Conservation (phyloP, 257 asterid species). For the Mitragyna speciosa region DNA sequence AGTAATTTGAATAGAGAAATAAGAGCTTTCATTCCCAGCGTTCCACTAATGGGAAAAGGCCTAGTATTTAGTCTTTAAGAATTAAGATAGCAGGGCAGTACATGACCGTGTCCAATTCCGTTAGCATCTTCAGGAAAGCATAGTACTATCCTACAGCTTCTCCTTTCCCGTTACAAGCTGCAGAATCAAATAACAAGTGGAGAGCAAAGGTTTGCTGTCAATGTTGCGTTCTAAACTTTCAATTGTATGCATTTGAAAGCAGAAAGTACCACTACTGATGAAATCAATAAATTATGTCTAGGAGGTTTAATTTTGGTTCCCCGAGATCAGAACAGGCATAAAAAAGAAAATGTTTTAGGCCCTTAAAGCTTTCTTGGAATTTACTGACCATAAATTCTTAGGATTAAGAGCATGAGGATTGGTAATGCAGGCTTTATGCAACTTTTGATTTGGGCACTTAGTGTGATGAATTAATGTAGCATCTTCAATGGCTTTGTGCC, state of each 20-base stretch:
- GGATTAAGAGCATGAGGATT: background rate
- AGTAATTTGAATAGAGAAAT: background rate
- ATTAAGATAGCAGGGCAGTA: background rate
- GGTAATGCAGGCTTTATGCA: background rate
- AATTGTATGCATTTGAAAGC: background rate
- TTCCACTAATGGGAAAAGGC: background rate
- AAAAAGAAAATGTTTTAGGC: background rate
- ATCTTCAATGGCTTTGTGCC: background rate
- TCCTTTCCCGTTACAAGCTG: constrained; percentile 9
- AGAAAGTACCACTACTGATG: background rate
- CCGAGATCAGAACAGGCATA: background rate
- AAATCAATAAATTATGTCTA: too few relatives aligned
- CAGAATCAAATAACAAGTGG: constrained; percentile 14
- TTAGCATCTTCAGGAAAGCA: constrained; percentile 13
- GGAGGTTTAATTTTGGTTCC: background rate
- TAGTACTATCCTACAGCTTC: constrained; percentile 18
- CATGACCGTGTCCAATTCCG: constrained; percentile 23
- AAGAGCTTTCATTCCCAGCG: background rate
- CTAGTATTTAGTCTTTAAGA: background rate
- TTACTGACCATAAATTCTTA: background rate
- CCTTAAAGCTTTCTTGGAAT: background rate
- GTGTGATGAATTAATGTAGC: background rate
- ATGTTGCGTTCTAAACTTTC: background rate
- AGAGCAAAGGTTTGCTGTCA: background rate
- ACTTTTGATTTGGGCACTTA: background rate